Evolutionary conservation across 2,329 filamentous ascomycete genomes (phyloP), one percentile per base, ranked within the genome.

Genomic region (Daldinia sp.): DNA sequence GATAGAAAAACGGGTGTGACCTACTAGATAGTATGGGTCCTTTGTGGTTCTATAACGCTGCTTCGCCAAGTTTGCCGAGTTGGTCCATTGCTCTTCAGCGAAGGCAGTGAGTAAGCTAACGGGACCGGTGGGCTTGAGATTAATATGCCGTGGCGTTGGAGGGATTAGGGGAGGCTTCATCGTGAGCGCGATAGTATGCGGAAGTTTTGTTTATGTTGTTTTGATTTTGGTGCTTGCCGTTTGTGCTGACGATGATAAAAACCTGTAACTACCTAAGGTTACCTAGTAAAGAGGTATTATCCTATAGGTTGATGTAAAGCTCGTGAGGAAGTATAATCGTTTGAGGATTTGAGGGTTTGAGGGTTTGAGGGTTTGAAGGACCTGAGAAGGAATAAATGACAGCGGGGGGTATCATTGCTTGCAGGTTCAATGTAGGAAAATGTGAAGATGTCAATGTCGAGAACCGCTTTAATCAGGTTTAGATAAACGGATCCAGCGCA

Each of bases 1-100:
- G 54, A 26, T 15, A n/a, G 42, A 12, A 33, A 53, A 13, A 30
- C 54, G 51, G 15, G 18, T 39, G 20, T 42, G 6, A 60, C 81
- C 66, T 73, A 88, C 86, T 79, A 87, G 82, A 72, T 85, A 89
- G 73, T 89, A 89, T 6, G 84, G 80, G 46, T 88, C 86, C 58
- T 87, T 86, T 46, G 80, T 81, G 1, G 80, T 77, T 71, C 82
- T 83, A 63, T 80, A 79, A 30, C 85, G 80, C 77, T 87, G 85
- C 68, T 86, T 84, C 13, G 87, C 86, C 13, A 88, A 80, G 30
- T 83, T 85, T 28, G 84, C 79, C 60, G 83, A 86, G 15, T 79
- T 78, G 18, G 80, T 72, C 87, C 87, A 89, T 76, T 86, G 86
- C 58, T 83, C 81, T 60, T 87, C 85, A 44, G 81, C 80, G 63